Evolutionary conservation across 805 yeast genomes (phyloP).

Genomic region (Lachancea quebecensis): DNA sequence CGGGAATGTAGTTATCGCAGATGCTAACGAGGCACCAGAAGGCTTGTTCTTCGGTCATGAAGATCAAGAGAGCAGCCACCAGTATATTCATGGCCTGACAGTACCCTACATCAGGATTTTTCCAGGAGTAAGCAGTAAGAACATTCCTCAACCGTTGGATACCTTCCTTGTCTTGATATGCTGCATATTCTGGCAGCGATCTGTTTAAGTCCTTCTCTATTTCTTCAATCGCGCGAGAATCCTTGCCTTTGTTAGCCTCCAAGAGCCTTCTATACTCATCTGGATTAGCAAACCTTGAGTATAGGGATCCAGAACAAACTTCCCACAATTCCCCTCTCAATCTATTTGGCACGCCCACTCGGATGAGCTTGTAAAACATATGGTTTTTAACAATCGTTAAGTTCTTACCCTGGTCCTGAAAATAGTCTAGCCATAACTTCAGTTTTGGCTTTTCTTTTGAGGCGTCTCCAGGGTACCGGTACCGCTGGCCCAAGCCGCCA

Average conservation of each 20-base stretch:
- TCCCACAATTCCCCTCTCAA: constrained; percentile 97
- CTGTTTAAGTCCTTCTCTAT: constrained; percentile 93
- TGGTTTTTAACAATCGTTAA: constrained; percentile 67
- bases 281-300: constrained; percentile 54
- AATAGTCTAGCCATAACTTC: constrained; percentile 90
- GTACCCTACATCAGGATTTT: constrained; percentile 93
- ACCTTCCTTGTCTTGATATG: constrained; percentile 83
- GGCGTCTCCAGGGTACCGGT: constrained; percentile 81
- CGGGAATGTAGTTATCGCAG: constrained; percentile 85
- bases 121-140: constrained; percentile 92
- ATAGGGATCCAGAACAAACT: constrained; percentile 79
- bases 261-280: constrained; percentile 55
- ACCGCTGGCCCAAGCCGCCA: constrained; percentile 82
- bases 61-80: constrained; percentile 68
- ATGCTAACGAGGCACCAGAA: constrained; percentile 82
- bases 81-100: constrained; percentile 99
- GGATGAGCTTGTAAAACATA: constrained; percentile 70
- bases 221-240: constrained; percentile 86
- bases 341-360: constrained; percentile 92
- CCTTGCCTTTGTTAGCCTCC: constrained; percentile 52
- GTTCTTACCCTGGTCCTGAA: constrained; percentile 77
- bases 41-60: constrained; percentile 95
- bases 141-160: constrained; percentile 80
- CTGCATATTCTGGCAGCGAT: constrained; percentile 92
- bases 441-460: constrained; percentile 76